These are phyloP conservation scores for Neltuma alba DNA, from an alignment of 306 rosid genomes.

Conservation along the genomic window DNA sequence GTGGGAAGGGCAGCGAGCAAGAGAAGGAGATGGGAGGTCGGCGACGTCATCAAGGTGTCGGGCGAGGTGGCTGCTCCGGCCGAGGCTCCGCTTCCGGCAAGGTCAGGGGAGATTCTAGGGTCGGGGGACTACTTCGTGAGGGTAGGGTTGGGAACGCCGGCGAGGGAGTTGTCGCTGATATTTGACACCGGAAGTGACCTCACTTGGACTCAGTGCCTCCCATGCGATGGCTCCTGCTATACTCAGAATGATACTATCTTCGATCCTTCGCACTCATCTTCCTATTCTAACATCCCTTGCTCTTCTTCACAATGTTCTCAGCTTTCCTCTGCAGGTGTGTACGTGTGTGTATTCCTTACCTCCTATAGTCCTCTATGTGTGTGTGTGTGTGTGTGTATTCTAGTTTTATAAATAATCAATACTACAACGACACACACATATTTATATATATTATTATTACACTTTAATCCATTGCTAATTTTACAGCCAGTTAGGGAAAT, in stretches of 20 bases:
- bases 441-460: no score
- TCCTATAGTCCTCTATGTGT: no score
- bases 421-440: no score
- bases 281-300: slow-evolving; percentile 60
- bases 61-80: neutral
- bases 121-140: slow-evolving; percentile 62
- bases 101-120: slow-evolving; percentile 55
- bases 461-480: no score
- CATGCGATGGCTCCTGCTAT: slow-evolving; percentile 60
- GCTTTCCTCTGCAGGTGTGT: slow-evolving; percentile 48
- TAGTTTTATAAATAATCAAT: no score
- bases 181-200: slow-evolving; percentile 78
- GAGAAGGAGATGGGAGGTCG: neutral
- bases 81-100: slow-evolving; percentile 46
- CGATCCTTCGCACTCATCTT: slow-evolving; percentile 47
- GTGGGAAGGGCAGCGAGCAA: neutral
- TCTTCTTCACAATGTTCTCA: slow-evolving; percentile 46
- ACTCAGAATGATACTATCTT: slow-evolving; percentile 61
- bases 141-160: slow-evolving; percentile 67
- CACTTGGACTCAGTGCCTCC: slow-evolving; percentile 83
- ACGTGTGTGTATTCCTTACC: slow-evolving; percentile 51
- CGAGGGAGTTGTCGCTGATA: slow-evolving; percentile 46
- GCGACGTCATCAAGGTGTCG: neutral
- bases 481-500: no score
- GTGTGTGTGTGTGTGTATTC: no score